Evolutionary conservation across 306 rosid species (phyloP), one percentile per base, ranked within the genome.

Genomic region (Citrullus colocynthis): DNA sequence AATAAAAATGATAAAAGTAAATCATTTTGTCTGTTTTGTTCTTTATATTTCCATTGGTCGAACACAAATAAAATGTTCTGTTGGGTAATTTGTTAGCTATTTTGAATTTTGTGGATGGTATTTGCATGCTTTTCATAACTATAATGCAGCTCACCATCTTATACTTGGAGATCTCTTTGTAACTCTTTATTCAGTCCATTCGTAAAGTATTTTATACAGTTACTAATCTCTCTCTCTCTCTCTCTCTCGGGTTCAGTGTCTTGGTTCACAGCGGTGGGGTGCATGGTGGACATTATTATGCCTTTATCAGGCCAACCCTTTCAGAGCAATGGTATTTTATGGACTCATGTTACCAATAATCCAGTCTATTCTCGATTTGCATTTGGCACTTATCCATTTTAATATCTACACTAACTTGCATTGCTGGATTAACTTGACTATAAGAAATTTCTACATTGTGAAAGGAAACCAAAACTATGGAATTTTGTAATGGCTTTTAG

Each of bases 181-280:
- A 24, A 76, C 3, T 76, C 12, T 21, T 34, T 48, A 41, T 80
- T 60, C 61, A n/a, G 8, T 24, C 20, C 70, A 45, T 42, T 78
- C 4, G 30, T 60, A 59, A 42, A 49, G 75, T 73, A 78, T 76
- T 5, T 79, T 82, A 83, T 82, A 42, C 51, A 18, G 11, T 30
- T 13, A 2, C 57, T 72, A 52, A 52, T 85, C 71, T 10, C 0
- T 13, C 39, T 15, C 1, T 15, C 1, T n/a, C n/a, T 37, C 52
- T 80, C 48, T 44, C 49, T 44, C 3, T 76, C 82, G 78, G 69
- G 75, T 64, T 42, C 93, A 96, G 99, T 81, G 99, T 96, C 58
- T 86, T 96, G 93, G 99, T 96, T 76, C 99, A 96, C 89, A 96
- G 99, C 64, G 99, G 99, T 48, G 99, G 99, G 74, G 99, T 92